Base-by-base conservation (phyloP, 257 asterid genomes). In the Solanum verrucosum region DNA sequence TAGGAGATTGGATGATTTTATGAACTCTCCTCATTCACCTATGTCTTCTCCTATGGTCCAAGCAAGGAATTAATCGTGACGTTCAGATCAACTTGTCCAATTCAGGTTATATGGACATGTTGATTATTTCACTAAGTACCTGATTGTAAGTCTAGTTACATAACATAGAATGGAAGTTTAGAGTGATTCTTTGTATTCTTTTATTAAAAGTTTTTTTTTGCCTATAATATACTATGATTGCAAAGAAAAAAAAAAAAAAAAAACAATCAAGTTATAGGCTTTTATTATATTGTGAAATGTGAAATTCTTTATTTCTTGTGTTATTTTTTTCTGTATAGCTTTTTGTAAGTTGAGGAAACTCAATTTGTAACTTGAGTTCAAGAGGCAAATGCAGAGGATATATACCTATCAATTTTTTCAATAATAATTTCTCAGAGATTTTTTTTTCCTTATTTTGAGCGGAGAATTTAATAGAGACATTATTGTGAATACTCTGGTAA, bases 1-100 rank as follows among this genome's bases (percentile, higher is more conserved):
- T 34, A 38, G 90, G 65, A 60, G 87, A 84, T 25, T 46, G 37
- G 88, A 88, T 71, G 90, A 74, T 67, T 33, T 56, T 40, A 25
- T 84, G 12, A 79, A 33, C 4, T 78, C 85, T 63, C 90, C 85
- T 84, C 90, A 88, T 11, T 84, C 90, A 52, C 88, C 90, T 10
- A 84, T 87, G 83, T 52, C 79, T 65, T 84, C 90, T 6, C 90
- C 90, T 14, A 6, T 88, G 83, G 88, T 88, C 29, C 84, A 29
- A 18, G 89, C 89, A 12, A 88, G 73, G 35, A 83, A 52, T 21
- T 88, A 25, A 37, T 5, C 3, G 3, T 5, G 33, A 1, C 0
- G 56, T 75, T 9, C 12, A 12, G 6, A 23, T 37, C 83, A 75
- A 12, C 83, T 37, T 3, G 3, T 49, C 7, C 21, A 49, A 49